phyloP scores from a whole-genome alignment of 768 basidiomycete species.

The Mycena latifolia region DNA sequence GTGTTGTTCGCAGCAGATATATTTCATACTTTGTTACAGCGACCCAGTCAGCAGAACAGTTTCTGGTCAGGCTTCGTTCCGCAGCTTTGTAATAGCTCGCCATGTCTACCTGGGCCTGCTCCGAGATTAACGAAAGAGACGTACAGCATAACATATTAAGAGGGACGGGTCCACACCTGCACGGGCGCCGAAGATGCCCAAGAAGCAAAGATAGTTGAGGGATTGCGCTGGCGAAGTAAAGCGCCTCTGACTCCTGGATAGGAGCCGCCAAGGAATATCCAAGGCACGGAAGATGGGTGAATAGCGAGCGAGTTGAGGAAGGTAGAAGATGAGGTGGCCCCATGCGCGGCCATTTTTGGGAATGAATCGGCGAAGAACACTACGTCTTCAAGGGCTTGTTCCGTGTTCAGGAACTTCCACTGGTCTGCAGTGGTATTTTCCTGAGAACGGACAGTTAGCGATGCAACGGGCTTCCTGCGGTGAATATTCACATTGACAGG shows the following conservation, averaged over 20 bases:
- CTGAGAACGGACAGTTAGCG: slow-evolving; percentile 36
- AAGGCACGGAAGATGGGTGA: slow-evolving; percentile 58
- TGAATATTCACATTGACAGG: slow-evolving; percentile 53
- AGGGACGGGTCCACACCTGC: slow-evolving; percentile 15
- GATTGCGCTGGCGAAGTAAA: slow-evolving; percentile 59
- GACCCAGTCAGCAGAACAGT: slow-evolving; percentile 67
- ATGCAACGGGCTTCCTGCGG: too few species aligned
- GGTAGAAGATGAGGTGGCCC: slow-evolving; percentile 27
- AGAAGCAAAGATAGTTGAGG: slow-evolving; percentile 57
- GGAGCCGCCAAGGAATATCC: slow-evolving; percentile 64
- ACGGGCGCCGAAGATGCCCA: slow-evolving; percentile 67
- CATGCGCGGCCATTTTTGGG: slow-evolving; percentile 12
- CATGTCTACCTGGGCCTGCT: slow-evolving; percentile 63
- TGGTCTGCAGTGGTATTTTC: slow-evolving; percentile 59
- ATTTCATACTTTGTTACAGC: slow-evolving; percentile 51
- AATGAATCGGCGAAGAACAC: slow-evolving; percentile 62
- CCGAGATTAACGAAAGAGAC: background rate
- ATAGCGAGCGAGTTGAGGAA: slow-evolving; percentile 39
- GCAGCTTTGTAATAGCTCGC: slow-evolving; percentile 63
- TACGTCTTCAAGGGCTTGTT: slow-evolving; percentile 64
- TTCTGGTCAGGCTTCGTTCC: slow-evolving; percentile 61
- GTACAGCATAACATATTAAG: too few species aligned
- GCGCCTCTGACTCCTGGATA: slow-evolving; percentile 63
- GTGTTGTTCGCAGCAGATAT: too few species aligned
- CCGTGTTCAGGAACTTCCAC: slow-evolving; percentile 61